Evolutionary conservation across 257 asterid species (phyloP).

Genomic region (Vinca minor): DNA sequence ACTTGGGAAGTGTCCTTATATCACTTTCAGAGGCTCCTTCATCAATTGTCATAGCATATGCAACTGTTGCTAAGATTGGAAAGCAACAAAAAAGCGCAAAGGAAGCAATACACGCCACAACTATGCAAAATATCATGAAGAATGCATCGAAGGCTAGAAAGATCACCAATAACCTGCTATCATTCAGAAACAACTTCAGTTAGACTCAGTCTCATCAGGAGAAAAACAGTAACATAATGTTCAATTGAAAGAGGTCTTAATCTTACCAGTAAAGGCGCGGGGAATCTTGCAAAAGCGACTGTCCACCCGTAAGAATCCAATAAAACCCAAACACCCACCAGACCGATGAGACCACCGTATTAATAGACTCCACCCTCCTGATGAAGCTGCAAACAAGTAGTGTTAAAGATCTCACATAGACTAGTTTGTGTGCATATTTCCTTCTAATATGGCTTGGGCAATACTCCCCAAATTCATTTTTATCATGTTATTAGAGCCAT

Average conservation of each 20-base stretch:
- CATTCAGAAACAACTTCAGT: conserved; percentile 11
- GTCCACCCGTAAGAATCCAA: conserved; percentile 79
- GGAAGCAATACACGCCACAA: conserved; percentile 59
- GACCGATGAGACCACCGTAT: conserved; percentile 60
- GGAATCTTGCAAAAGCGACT: conserved; percentile 58
- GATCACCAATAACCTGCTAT: conserved; percentile 73
- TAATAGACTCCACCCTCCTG: conserved; percentile 62
- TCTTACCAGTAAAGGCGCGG: conserved; percentile 86
- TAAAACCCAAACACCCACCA: conserved; percentile 97
- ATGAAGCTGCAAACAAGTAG: conserved; percentile 39
- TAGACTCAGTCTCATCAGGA: not conserved
- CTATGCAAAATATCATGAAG: conserved; percentile 73
- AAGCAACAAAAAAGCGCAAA: conserved; percentile 60
- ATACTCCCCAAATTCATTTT: too few species aligned
- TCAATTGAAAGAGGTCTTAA: conserved; percentile 12
- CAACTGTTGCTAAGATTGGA: conserved; percentile 63
- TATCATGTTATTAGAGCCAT: too few species aligned
- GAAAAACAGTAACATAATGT: too few species aligned
- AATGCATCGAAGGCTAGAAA: conserved; percentile 81
- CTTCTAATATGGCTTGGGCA: too few species aligned
- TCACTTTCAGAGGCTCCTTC: conserved; percentile 82
- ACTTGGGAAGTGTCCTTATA: conserved; percentile 66
- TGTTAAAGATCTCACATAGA: not conserved
- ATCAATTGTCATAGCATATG: conserved; percentile 64
- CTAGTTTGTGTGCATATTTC: too few species aligned